phyloP scores from a whole-genome alignment of 148 eudicot genomes.

The Polygonum aviculare region DNA sequence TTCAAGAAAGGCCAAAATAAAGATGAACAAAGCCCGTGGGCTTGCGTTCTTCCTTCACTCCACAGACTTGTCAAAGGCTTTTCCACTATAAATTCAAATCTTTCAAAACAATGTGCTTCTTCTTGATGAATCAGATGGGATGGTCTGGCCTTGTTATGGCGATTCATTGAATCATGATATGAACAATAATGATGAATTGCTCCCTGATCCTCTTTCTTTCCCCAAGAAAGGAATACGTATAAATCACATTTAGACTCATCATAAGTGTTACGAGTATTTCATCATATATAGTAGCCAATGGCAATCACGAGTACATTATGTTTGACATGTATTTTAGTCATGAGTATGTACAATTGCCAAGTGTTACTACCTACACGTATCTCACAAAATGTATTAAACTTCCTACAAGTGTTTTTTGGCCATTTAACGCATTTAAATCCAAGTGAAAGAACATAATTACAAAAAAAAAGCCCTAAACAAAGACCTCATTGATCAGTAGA shows the following conservation, averaged over 20 bases:
- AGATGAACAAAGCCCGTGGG: background rate
- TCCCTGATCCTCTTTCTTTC: background rate
- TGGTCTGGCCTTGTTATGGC: conserved; percentile 2
- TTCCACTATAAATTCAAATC: background rate
- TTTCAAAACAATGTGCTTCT: background rate
- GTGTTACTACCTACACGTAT: background rate
- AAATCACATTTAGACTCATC: background rate
- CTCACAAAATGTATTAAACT: background rate
- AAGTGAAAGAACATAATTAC: background rate
- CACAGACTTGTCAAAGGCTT: conserved; percentile 1
- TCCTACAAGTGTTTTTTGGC: background rate
- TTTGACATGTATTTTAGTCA: background rate
- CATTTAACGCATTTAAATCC: background rate
- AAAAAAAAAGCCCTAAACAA: too few relatives aligned
- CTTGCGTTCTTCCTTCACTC: conserved; percentile 3
- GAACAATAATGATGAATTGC: background rate
- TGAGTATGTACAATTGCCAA: background rate
- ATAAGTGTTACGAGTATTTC: conserved; percentile 2
- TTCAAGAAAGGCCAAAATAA: background rate
- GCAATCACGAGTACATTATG: conserved; percentile 1
- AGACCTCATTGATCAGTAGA: background rate
- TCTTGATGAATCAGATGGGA: background rate
- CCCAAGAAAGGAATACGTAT: conserved; percentile 1
- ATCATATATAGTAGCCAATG: background rate
- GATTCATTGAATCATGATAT: background rate